Evolutionary conservation across 768 basidiomycete species (phyloP), one percentile per base, ranked within the genome.

Genomic region (Gloeopeniophorella convolvens): DNA sequence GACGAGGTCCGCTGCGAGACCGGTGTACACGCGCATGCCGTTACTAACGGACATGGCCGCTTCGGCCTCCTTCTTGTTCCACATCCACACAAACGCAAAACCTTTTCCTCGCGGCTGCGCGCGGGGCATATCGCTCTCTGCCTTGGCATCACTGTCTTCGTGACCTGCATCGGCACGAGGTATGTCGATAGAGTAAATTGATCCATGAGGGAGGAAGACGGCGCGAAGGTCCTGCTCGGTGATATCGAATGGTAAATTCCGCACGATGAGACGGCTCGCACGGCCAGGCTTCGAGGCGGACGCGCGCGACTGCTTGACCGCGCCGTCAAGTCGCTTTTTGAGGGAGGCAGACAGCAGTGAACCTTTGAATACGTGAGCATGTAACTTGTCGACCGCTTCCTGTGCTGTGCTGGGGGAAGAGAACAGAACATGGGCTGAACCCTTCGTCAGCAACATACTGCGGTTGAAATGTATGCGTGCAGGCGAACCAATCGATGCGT

Each of bases 1-100:
- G 46, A 67, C 51, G 35, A 30, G 42, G 16, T 45, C 63, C 62
- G 27, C 56, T 60, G 43, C 66, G 65, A 12, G 56, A 62, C 32
- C 59, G 51, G 27, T 55, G 59, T 28, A 45, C 51, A 50, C 39
- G 47, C 21, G 50, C 59, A 43, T 46, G 43, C 58, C 55, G 31
- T 27, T 60, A 45, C 55, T 46, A 32, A 43, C 69, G 18, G 65
- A 63, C 37, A 65, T 63, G n/a, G 60, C 67, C 43, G 66, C 66
- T 23, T 59, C 65, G 16, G 63, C 94, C 60, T 93, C 88, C 50
- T 83, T 84, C 63, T 78, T 82, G 61, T 80, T 81, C 56, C 92
- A 66, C 79, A 90, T 92, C 90, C 92, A 95, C 9, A 98, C 83
- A 60, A 98, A 97, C 0, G 92, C 95, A 58, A 95, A 98, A 0